Base-by-base conservation (phyloP, 148 eudicot genomes). In the Vaccinium darrowii region DNA sequence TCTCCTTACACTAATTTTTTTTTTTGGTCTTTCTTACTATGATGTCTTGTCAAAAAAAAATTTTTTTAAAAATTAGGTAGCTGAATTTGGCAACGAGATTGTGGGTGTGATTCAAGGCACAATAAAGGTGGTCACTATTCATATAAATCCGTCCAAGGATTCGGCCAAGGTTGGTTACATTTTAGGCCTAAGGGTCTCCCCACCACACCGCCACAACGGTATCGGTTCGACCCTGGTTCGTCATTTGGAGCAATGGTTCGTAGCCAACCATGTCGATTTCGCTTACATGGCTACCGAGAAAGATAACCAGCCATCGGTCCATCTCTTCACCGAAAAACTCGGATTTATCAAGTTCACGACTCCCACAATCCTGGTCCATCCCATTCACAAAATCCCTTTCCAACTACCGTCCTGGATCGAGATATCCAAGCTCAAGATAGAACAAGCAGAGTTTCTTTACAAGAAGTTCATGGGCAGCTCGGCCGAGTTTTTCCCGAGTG, bases 221-320 rank as follows among this genome's bases (percentile, higher is more conserved):
- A 85, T 88, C 21, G 89, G 86, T 3, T 72, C 69, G 53, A 85
- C 75, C 67, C 76, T 88, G 16, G 89, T 88, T 19, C 81, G 8
- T 30, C 84, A 79, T 49, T 50, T 88, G 30, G 86, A 83, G 54
- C 84, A 83, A 74, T 88, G 89, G 89, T 85, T 88, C 84, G 7
- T 79, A 0, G 23, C 84, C n/a, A 83, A 85, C 73, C 71, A 75
- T 0, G 89, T 76, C n/a, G 87, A 88, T 30, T 80, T 82, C 8
- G 85, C 87, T 3, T 88, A 88, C 82, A 85, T 88, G 87, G 89
- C 89, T 1, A 88, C 89, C 10, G 89, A 88, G 72, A 85, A 88
- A 73, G 87, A 85, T 16, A 88, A 88, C 75, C 21, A 73, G 23
- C 86, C 89, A 16, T 88, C 87, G 3, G 81, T 79, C 11, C 74